These are phyloP conservation scores for Pythium vanterpoolii DNA, from an alignment of 352 stramenopile genomes.

Conservation along the genomic window DNA sequence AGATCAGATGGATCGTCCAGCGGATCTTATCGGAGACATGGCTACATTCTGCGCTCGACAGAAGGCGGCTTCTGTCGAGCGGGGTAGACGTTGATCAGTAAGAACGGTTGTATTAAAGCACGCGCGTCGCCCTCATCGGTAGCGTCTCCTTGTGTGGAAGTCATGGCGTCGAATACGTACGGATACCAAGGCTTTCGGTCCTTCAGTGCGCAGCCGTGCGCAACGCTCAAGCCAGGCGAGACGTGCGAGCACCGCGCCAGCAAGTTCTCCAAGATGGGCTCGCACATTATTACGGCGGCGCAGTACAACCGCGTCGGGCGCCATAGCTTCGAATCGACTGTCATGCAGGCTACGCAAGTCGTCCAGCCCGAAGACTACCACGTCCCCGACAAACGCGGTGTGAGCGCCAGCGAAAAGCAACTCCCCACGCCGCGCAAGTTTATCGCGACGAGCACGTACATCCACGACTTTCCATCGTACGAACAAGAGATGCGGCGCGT, in stretches of 20 bases:
- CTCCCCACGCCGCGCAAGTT: constrained; percentile 44
- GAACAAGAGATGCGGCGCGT: constrained; percentile 44
- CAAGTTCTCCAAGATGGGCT: constrained; percentile 80
- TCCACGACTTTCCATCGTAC: constrained; percentile 58
- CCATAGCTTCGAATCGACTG: constrained; percentile 52
- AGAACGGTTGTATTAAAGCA: not conserved
- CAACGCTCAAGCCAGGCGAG: constrained; percentile 77
- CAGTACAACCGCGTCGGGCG: constrained; percentile 56
- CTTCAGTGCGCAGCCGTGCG: constrained; percentile 58
- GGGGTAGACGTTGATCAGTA: not conserved
- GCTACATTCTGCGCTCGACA: constrained; percentile 9
- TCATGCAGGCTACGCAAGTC: constrained; percentile 33
- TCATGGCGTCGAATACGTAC: constrained; percentile 26
- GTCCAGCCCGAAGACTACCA: constrained; percentile 61
- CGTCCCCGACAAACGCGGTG: constrained; percentile 52
- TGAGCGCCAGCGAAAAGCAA: constrained; percentile 44
- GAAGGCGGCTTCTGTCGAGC: too few species aligned
- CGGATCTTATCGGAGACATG: constrained; percentile 1
- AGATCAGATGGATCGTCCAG: not conserved
- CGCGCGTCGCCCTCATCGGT: not conserved
- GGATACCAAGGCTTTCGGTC: constrained; percentile 82
- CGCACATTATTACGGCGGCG: constrained; percentile 53
- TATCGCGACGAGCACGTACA: constrained; percentile 56
- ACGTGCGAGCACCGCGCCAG: constrained; percentile 54
- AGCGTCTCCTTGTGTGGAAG: not conserved